Percentiles rank a stretch among this genome's conserved stretches.
Evolutionary conservation across 352 stramenopile species (phyloP).

Genomic region (Pythium graminicola): DNA sequence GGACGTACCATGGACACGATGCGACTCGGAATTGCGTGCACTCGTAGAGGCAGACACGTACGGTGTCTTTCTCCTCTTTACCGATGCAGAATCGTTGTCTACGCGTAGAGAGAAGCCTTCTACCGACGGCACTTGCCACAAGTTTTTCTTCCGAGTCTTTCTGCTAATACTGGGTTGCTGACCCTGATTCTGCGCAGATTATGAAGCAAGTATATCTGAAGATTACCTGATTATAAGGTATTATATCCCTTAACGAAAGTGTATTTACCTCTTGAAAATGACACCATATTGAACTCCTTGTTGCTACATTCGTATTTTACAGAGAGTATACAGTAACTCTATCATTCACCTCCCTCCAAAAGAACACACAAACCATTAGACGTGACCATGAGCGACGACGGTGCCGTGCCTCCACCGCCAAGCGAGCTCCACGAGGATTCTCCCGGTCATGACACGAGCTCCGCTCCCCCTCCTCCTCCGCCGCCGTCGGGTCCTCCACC

Average conservation of each 20-base stretch:
- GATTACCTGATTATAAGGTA: not conserved
- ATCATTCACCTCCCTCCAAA: not conserved
- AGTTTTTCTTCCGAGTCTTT: too few relatives aligned
- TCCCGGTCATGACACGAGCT: constrained; percentile 4
- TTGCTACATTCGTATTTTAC: constrained; percentile 5
- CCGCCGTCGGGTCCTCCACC: constrained; percentile 32
- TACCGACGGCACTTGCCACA: too few relatives aligned
- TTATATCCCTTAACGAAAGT: not conserved
- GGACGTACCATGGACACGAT: constrained; percentile 11
- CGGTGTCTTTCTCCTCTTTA: not conserved
- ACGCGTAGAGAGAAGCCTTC: too few relatives aligned
- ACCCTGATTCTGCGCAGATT: not conserved
- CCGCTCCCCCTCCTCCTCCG: constrained; percentile 30
- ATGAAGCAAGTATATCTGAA: not conserved
- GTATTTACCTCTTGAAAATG: too few relatives aligned
- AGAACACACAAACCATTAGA: not conserved
- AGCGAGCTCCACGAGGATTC: constrained; percentile 13
- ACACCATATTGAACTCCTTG: constrained; percentile 15
- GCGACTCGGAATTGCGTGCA: not conserved
- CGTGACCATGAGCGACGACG: constrained; percentile 18
- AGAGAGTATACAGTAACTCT: not conserved
- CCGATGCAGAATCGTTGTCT: too few relatives aligned
- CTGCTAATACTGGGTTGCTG: too few relatives aligned
- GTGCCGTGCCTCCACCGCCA: constrained; percentile 16
- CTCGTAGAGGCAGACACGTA: not conserved